phyloP scores from a whole-genome alignment of 345 rosid genomes.

The Lagerstroemia speciosa region DNA sequence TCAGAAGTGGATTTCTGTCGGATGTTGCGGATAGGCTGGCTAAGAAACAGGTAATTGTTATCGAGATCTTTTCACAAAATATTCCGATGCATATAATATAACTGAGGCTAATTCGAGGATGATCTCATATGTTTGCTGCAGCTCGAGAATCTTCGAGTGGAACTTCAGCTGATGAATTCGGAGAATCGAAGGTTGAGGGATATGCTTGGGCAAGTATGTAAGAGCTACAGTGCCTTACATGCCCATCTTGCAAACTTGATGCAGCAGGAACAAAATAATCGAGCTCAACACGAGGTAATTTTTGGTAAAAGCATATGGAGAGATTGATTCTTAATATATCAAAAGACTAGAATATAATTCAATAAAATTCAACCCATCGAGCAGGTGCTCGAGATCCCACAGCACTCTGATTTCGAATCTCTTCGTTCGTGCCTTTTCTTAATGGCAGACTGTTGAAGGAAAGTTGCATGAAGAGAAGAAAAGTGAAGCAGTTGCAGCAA shows the following conservation, averaged over 20 bases:
- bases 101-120: background rate
- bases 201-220: slow-evolving; percentile 28
- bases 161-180: slow-evolving; percentile 27
- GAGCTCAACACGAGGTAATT: background rate
- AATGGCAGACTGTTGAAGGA: background rate
- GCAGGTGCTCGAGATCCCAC: too few relatives aligned
- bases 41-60: background rate
- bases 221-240: slow-evolving; percentile 35
- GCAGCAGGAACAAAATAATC: slow-evolving; percentile 17
- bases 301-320: background rate
- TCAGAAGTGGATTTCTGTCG: background rate
- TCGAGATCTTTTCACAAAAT: background rate
- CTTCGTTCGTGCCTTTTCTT: background rate
- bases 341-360: too few relatives aligned
- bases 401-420: too few relatives aligned
- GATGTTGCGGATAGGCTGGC: background rate
- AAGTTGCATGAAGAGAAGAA: background rate
- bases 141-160: slow-evolving; percentile 33
- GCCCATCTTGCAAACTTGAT: slow-evolving; percentile 22
- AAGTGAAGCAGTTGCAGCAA: background rate
- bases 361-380: too few relatives aligned
- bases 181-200: slow-evolving; percentile 43
- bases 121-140: slow-evolving; percentile 4
- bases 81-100: background rate
- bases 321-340: background rate